A percentile compares a stretch with the other conserved stretches of the same genome.
These are phyloP conservation scores for Exophiala xenobiotica DNA, from an alignment of 2,329 filamentous ascomycete genomes.

Conservation along the genomic window DNA sequence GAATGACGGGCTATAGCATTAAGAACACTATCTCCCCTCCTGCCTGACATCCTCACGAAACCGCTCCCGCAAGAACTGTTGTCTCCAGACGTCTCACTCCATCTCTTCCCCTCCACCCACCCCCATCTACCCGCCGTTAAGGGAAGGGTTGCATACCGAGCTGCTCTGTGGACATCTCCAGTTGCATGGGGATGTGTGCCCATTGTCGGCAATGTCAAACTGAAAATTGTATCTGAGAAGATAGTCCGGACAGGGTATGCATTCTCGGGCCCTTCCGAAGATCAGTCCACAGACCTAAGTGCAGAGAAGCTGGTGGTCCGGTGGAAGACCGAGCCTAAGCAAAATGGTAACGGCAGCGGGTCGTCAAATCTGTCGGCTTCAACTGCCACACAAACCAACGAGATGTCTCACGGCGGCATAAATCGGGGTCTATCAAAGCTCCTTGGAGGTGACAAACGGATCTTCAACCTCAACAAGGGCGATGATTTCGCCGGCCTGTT, in stretches of 20 bases:
- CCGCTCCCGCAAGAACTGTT: slow-evolving; percentile 63
- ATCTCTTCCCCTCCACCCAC: slow-evolving; percentile 62
- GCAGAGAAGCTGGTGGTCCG: slow-evolving; percentile 84
- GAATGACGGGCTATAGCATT: slow-evolving; percentile 50
- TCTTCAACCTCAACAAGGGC: slow-evolving; percentile 54
- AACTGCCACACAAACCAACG: slow-evolving; percentile 12
- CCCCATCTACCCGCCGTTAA: slow-evolving; percentile 82
- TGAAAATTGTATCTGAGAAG: slow-evolving; percentile 85
- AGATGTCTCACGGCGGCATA: slow-evolving; percentile 29
- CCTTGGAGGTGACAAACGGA: slow-evolving; percentile 53
- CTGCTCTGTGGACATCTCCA: slow-evolving; percentile 92
- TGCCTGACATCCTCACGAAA: slow-evolving; percentile 60
- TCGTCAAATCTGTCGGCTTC: slow-evolving; percentile 28
- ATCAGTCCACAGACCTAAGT: slow-evolving; percentile 34
- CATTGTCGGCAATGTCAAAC: slow-evolving; percentile 81
- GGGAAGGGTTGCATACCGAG: slow-evolving; percentile 84
- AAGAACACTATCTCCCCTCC: slow-evolving; percentile 59
- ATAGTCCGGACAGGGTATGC: slow-evolving; percentile 63
- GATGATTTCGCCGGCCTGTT: slow-evolving; percentile 82
- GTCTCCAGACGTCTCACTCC: slow-evolving; percentile 60
- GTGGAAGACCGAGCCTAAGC: slow-evolving; percentile 68
- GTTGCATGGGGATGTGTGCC: slow-evolving; percentile 94
- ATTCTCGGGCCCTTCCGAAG: slow-evolving; percentile 35
- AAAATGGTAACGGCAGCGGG: slow-evolving; percentile 15
- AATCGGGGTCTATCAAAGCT: slow-evolving; percentile 46